Conservation (phyloP, 371 early-diverging fungal species). For the Saksenaea oblongispora region DNA sequence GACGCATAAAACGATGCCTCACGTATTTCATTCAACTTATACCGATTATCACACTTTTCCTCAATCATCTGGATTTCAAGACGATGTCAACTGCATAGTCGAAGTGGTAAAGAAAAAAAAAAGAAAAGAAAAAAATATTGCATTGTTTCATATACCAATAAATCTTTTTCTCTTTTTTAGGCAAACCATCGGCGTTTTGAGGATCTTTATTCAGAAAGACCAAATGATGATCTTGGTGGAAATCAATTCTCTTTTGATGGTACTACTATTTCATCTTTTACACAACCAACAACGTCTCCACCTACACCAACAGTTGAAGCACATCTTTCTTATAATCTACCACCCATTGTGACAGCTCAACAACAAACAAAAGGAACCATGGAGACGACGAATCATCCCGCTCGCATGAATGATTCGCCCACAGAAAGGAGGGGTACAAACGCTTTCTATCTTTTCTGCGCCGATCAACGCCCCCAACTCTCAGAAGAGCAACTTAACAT, state of each 20-base stretch:
- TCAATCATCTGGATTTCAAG: background rate
- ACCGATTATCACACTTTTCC: background rate
- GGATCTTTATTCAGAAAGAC: background rate
- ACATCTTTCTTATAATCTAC: background rate
- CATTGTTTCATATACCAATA: background rate
- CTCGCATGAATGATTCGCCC: background rate
- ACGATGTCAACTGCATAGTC: background rate
- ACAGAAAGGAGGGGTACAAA: constrained; percentile 6
- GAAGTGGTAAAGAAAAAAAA: background rate
- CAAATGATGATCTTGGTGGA: background rate
- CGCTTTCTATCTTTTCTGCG: constrained; percentile 10
- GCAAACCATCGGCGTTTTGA: background rate
- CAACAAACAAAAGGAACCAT: background rate
- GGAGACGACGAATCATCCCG: background rate
- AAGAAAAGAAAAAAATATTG: background rate
- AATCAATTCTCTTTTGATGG: background rate
- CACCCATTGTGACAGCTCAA: background rate
- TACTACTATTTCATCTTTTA: background rate
- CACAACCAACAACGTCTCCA: background rate
- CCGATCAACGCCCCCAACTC: constrained; percentile 8
- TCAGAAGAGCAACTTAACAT: constrained; percentile 6
- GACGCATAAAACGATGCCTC: background rate
- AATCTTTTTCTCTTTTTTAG: background rate
- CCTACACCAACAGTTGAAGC: background rate
- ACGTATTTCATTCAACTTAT: background rate